These are phyloP conservation scores for Tuber magnatum DNA, from an alignment of 495 filamentous ascomycete genomes.

Conservation along the genomic window DNA sequence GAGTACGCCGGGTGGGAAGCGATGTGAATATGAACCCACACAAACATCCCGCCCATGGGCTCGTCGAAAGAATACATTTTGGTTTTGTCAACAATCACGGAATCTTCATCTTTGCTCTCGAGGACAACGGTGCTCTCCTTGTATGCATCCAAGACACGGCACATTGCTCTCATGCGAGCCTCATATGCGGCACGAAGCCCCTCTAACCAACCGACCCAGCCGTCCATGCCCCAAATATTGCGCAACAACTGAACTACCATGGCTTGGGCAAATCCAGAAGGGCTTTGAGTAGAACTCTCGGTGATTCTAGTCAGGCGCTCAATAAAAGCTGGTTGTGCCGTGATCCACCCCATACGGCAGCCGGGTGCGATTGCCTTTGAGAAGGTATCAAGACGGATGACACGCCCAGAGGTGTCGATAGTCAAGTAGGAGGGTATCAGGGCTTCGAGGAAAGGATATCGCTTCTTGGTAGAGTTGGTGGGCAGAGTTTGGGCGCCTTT, in stretches of 20 bases:
- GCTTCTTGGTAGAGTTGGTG: constrained; percentile 44
- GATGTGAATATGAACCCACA: constrained; percentile 68
- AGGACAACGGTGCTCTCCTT: constrained; percentile 46
- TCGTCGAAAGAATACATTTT: constrained; percentile 65
- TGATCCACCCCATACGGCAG: constrained; percentile 76
- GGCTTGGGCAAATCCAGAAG: constrained; percentile 78
- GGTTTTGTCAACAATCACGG: constrained; percentile 59
- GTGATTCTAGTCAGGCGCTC: constrained; percentile 63
- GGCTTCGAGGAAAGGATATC: constrained; percentile 69
- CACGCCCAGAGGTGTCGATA: constrained; percentile 75
- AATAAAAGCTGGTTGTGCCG: constrained; percentile 66
- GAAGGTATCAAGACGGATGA: constrained; percentile 75
- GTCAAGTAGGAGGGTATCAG: constrained; percentile 68
- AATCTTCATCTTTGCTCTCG: constrained; percentile 50
- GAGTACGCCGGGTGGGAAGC: constrained; percentile 62
- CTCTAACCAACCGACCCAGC: constrained; percentile 84
- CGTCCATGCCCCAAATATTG: constrained; percentile 68
- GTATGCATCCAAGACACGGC: constrained; percentile 57
- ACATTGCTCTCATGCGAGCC: constrained; percentile 71
- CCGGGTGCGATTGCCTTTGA: constrained; percentile 77
- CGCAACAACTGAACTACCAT: constrained; percentile 66
- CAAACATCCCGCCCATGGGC: constrained; percentile 88
- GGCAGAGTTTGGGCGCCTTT: constrained; percentile 3
- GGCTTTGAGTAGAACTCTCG: constrained; percentile 70
- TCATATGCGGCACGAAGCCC: constrained; percentile 77